phyloP scores from a whole-genome alignment of 2,329 filamentous ascomycete genomes.

The Fusarium goolgardi region DNA sequence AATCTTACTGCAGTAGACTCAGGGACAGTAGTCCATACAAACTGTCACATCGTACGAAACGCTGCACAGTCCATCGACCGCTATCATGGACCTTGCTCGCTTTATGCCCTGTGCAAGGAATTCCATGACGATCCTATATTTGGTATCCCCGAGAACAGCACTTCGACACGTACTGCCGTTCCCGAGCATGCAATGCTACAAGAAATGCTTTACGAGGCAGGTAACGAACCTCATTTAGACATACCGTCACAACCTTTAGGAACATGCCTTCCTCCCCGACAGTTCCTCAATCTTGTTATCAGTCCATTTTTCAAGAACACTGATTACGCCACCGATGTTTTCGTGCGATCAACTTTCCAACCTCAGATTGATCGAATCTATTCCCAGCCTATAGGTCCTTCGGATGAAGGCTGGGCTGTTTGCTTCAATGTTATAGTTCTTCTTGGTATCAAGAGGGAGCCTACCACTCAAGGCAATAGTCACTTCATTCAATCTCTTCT shows the following conservation, averaged over 20 bases:
- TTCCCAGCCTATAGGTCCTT: slow-evolving; percentile 32
- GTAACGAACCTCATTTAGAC: slow-evolving; percentile 40
- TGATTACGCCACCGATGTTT: slow-evolving; percentile 45
- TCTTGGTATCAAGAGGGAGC: slow-evolving; percentile 43
- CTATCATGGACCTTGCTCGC: slow-evolving; percentile 44
- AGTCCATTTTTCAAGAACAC: slow-evolving; percentile 43
- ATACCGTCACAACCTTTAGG: slow-evolving; percentile 30
- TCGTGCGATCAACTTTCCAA: slow-evolving; percentile 40
- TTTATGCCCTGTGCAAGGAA: slow-evolving; percentile 44
- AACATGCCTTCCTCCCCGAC: slow-evolving; percentile 42
- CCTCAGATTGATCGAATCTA: slow-evolving; percentile 43
- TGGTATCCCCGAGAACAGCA: neutral
- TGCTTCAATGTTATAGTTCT: slow-evolving; percentile 46
- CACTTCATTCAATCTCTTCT: slow-evolving; percentile 45
- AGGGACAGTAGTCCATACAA: slow-evolving; percentile 10
- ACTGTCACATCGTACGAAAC: slow-evolving; percentile 40
- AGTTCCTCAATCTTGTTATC: slow-evolving; percentile 45
- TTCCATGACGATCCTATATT: slow-evolving; percentile 41
- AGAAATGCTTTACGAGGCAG: slow-evolving; percentile 41
- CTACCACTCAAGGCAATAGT: slow-evolving; percentile 37
- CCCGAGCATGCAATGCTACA: slow-evolving; percentile 30
- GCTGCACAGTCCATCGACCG: slow-evolving; percentile 36
- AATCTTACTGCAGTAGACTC: slow-evolving; percentile 1
- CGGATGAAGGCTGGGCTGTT: slow-evolving; percentile 44
- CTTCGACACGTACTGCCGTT: slow-evolving; percentile 1